These are phyloP conservation scores for Myxozyma sirexii DNA, from an alignment of 805 yeast genomes.

Conservation along the genomic window DNA sequence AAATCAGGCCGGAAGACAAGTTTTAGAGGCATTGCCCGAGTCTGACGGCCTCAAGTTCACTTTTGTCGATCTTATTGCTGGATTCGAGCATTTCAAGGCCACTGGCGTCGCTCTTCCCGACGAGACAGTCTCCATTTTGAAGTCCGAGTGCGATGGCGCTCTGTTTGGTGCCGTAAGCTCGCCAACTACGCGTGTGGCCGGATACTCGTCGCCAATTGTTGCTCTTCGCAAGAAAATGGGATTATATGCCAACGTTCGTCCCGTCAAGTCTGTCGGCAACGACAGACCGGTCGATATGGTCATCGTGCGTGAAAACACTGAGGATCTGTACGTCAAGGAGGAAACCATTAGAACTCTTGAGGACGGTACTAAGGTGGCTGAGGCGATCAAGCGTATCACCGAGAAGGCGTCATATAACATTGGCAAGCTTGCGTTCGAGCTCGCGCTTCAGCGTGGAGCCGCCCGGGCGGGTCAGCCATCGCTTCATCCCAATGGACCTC, in stretches of 20 bases:
- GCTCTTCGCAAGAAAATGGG: slow-evolving; percentile 97
- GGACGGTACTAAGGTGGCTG: slow-evolving; percentile 90
- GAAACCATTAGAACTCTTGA: slow-evolving; percentile 64
- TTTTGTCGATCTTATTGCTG: slow-evolving; percentile 88
- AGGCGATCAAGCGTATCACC: slow-evolving; percentile 94
- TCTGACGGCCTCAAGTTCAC: slow-evolving; percentile 76
- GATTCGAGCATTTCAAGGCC: slow-evolving; percentile 87
- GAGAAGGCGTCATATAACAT: slow-evolving; percentile 84
- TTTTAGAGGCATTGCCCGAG: slow-evolving; percentile 80
- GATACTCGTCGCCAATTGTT: slow-evolving; percentile 97
- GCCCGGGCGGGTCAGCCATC: slow-evolving; percentile 54
- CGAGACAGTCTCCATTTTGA: slow-evolving; percentile 77
- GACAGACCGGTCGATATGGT: slow-evolving; percentile 95
- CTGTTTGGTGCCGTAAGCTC: slow-evolving; percentile 95
- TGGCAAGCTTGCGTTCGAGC: slow-evolving; percentile 87
- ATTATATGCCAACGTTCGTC: slow-evolving; percentile 94
- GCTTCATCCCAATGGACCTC: slow-evolving; percentile 59
- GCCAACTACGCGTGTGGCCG: slow-evolving; percentile 90
- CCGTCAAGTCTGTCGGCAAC: slow-evolving; percentile 89
- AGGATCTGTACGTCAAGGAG: slow-evolving; percentile 93
- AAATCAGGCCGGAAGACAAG: slow-evolving; percentile 72
- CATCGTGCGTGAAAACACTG: slow-evolving; percentile 97
- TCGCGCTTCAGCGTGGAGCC: slow-evolving; percentile 86
- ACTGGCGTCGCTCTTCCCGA: slow-evolving; percentile 98
- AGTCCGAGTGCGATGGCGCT: slow-evolving; percentile 91